These are phyloP conservation scores for Sporothrix schenckii DNA, from an alignment of 2,329 filamentous ascomycete species.

Conservation along the genomic window DNA sequence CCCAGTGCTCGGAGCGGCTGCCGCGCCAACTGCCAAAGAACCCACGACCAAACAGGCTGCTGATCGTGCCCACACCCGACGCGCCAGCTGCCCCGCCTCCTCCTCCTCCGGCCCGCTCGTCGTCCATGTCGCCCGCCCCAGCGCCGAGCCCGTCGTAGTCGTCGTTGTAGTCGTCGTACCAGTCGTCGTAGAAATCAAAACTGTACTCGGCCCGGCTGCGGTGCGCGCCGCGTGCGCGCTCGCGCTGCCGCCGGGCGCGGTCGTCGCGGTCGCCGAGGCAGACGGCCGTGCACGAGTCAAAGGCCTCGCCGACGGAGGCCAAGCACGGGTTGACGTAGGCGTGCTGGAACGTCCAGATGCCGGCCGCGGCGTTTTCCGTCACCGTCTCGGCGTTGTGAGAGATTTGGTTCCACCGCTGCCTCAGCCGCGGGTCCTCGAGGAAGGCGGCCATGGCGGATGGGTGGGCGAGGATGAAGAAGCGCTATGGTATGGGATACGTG, in stretches of 20 bases:
- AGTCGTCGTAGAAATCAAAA: slow-evolving; percentile 98
- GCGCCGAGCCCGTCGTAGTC: slow-evolving; percentile 46
- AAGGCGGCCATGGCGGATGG: slow-evolving; percentile 54
- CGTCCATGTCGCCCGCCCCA: slow-evolving; percentile 72
- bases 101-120: slow-evolving; percentile 36
- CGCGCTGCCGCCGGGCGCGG: slow-evolving; percentile 67
- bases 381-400: slow-evolving; percentile 85
- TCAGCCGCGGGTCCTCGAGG: slow-evolving; percentile 81
- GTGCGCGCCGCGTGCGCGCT: slow-evolving; percentile 59
- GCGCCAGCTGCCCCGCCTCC: slow-evolving; percentile 41
- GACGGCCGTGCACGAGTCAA: slow-evolving; percentile 72
- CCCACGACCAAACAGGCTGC: slow-evolving; percentile 55
- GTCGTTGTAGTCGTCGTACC: slow-evolving; percentile 65
- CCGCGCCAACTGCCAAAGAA: slow-evolving; percentile 73
- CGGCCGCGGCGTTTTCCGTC: slow-evolving; percentile 87
- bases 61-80: slow-evolving; percentile 33
- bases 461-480: too few relatives aligned
- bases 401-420: slow-evolving; percentile 86
- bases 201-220: slow-evolving; percentile 72
- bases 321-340: slow-evolving; percentile 84
- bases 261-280: slow-evolving; percentile 75
- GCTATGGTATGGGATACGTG: too few relatives aligned
- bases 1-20: slow-evolving; percentile 71
- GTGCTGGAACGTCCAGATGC: slow-evolving; percentile 86
- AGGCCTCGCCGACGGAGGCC: slow-evolving; percentile 63